A percentile compares a stretch with the other conserved stretches of the same genome.
These are phyloP conservation scores for Macrocybe sp. DNA, from an alignment of 1,284 basidiomycete species.

Conservation along the genomic window DNA sequence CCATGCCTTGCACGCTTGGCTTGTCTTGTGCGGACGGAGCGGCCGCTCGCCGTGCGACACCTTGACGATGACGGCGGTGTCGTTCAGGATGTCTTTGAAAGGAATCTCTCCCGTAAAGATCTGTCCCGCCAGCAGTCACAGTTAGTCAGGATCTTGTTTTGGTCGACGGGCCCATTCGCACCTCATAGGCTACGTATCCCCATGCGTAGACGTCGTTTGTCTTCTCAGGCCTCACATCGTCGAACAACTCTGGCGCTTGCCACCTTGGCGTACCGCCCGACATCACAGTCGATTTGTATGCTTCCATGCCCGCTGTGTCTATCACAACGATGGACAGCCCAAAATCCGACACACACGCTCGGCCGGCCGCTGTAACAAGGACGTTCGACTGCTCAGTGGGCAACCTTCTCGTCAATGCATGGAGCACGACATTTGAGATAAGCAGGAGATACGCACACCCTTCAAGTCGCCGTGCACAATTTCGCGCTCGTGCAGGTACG, in stretches of 20 bases:
- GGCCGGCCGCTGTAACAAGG: conserved; percentile 16
- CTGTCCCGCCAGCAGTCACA: background rate
- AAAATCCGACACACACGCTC: conserved; percentile 24
- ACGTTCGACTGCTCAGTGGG: conserved; percentile 13
- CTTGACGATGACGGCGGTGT: background rate
- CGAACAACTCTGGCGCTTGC: conserved; percentile 6
- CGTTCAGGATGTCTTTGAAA: too few species aligned
- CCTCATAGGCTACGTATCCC: conserved; percentile 6
- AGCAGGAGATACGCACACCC: background rate
- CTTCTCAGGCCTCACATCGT: background rate
- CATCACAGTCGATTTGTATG: conserved; percentile 1
- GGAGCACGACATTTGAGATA: background rate
- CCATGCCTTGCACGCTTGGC: conserved; percentile 1
- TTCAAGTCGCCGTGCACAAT: conserved; percentile 1
- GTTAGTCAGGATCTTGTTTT: too few species aligned
- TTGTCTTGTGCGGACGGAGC: background rate
- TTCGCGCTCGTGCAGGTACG: background rate
- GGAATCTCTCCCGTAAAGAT: conserved; percentile 3
- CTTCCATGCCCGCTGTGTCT: conserved; percentile 5
- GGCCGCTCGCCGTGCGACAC: conserved; percentile 1
- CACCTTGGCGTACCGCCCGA: conserved; percentile 2
- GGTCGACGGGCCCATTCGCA: background rate
- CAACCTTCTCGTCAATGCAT: background rate
- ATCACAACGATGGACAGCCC: conserved; percentile 20
- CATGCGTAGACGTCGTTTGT: conserved; percentile 6